Evolutionary conservation across 1,284 basidiomycete genomes (phyloP).

Genomic region (Marasmius sp.): DNA sequence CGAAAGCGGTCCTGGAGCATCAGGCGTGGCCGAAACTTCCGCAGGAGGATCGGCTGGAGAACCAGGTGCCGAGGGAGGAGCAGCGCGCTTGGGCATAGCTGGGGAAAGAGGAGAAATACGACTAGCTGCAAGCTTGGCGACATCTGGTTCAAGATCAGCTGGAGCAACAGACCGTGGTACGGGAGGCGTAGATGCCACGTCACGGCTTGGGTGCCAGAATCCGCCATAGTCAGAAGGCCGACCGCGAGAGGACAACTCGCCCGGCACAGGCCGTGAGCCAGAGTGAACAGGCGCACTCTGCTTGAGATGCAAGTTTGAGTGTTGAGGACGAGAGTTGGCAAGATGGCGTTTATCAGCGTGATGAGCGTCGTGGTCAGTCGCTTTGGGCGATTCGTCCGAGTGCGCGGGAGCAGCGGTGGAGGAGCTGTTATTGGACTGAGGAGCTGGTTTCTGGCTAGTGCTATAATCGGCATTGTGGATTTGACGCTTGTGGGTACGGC

Average conservation of each 20-base stretch:
- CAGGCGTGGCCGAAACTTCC: too few species aligned
- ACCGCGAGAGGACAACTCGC: background rate
- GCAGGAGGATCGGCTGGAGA: too few species aligned
- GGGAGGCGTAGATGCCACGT: background rate
- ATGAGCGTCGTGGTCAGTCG: background rate
- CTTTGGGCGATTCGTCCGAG: background rate
- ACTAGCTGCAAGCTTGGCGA: too few species aligned
- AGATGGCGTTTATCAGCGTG: background rate
- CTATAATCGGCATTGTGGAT: constrained; percentile 3
- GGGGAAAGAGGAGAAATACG: too few species aligned
- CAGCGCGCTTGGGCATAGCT: too few species aligned
- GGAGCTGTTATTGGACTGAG: background rate
- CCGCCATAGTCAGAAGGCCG: too few species aligned
- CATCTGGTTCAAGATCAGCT: too few species aligned
- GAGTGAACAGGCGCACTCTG: background rate
- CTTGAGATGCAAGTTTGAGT: background rate
- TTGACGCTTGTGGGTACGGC: background rate
- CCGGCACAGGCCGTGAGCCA: background rate
- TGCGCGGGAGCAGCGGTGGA: background rate
- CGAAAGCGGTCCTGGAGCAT: too few species aligned
- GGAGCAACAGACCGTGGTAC: background rate
- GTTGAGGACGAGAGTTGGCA: background rate
- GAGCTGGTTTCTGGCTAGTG: background rate
- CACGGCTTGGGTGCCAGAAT: background rate
- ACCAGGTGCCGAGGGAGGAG: too few species aligned